Base-by-base conservation (phyloP, 192 early-diverging fungal genomes). In the Coemansia sp. region DNA sequence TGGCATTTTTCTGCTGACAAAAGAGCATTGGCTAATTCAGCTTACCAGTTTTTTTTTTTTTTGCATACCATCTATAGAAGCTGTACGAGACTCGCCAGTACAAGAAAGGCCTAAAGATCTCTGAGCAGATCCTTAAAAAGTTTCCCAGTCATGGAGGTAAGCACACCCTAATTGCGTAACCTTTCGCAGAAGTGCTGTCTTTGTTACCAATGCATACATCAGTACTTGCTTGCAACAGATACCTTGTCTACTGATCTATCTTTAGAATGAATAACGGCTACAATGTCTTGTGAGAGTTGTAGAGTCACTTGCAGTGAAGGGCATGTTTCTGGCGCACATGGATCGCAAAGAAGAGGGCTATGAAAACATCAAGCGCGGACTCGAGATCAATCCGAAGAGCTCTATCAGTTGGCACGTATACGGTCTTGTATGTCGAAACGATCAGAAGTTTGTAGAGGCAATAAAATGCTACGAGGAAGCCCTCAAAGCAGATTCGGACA, bases 401-500 rank as follows among this genome's bases (percentile, higher is more conserved):
- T 91, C 91, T 76, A 92, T 95, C 64, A 93, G 95, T 56, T 99
- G 97, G 97, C 97, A 99, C 67, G 91, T 97, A 19, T 94, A 88
- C 71, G 97, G 97, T 16, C 78, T 99, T n/a, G 75, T 96, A 50
- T 85, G 96, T 73, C 89, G 94, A 25, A 84, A 84, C 31, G 95
- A 97, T 74, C 91, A 91, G 68, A 95, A 99, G 65, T 96, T 93
- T 72, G 89, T 86, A 19, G 93, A 97, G 75, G 94, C 94, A 3
- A 83, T 89, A 54, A 94, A 92, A 74, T 96, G 94, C 67, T 99
- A 97, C 72, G 79, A 86, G 16, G 85, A 94, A 26, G 92, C 97
- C 19, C 78, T 97, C 48, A 92, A 89, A 65, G 85, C 83, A 51
- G 93, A 96, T 69, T 82, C 92, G 84, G 89, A 93, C 54, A 95